These are phyloP conservation scores for Neobulgaria alba DNA, from an alignment of 2,329 filamentous ascomycete genomes.

Conservation along the genomic window DNA sequence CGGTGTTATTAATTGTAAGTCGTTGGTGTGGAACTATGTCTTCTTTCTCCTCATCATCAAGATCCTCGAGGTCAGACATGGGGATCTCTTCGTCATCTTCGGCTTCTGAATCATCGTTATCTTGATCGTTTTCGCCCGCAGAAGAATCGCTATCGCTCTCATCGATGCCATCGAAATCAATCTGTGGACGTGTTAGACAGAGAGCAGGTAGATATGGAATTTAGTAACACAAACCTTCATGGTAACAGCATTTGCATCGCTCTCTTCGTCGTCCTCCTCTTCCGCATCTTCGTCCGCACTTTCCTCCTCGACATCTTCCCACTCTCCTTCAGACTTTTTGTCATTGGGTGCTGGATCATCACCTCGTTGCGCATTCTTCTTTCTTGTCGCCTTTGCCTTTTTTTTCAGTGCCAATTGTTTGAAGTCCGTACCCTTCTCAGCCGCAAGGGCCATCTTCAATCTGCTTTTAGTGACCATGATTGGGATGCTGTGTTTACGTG, in stretches of 20 bases:
- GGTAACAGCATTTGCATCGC: slow-evolving; percentile 21
- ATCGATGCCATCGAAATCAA: slow-evolving; percentile 47
- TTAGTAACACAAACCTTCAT: slow-evolving; percentile 16
- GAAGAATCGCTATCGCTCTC: slow-evolving; percentile 50
- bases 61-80: slow-evolving; percentile 75
- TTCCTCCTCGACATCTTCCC: slow-evolving; percentile 34
- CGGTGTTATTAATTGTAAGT: slow-evolving; percentile 94
- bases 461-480: slow-evolving; percentile 34
- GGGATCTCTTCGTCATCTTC: slow-evolving; percentile 83
- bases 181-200: slow-evolving; percentile 26
- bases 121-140: slow-evolving; percentile 38
- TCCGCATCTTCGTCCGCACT: slow-evolving; percentile 12
- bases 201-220: background rate
- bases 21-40: slow-evolving; percentile 86
- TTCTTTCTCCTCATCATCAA: slow-evolving; percentile 70
- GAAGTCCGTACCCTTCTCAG: slow-evolving; percentile 46
- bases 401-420: slow-evolving; percentile 36
- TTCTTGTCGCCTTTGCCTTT: slow-evolving; percentile 32
- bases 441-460: slow-evolving; percentile 45
- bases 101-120: slow-evolving; percentile 43
- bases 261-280: slow-evolving; percentile 32
- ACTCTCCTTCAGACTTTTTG: slow-evolving; percentile 23
- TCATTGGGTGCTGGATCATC: slow-evolving; percentile 25
- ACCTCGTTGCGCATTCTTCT: slow-evolving; percentile 40
- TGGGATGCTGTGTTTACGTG: slow-evolving; percentile 6